Percentiles rank a stretch among this genome's conserved stretches.
phyloP scores from a whole-genome alignment of 805 yeast species.

The Candida argentea region DNA sequence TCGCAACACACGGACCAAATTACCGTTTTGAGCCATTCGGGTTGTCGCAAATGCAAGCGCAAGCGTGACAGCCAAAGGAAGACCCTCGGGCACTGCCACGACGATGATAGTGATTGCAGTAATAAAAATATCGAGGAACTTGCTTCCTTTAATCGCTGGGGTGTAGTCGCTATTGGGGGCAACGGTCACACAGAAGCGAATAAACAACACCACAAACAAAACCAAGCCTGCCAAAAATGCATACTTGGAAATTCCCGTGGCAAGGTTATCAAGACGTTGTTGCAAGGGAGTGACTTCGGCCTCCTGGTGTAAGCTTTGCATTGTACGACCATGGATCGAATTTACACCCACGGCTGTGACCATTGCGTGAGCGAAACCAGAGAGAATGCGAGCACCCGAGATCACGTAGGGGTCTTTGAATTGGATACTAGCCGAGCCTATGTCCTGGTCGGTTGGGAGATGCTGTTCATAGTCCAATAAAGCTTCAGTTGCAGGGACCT shows the following conservation, averaged over 20 bases:
- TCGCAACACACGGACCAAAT: conserved; percentile 84
- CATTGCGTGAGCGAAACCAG: conserved; percentile 78
- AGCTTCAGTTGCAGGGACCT: conserved; percentile 43
- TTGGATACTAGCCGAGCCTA: conserved; percentile 26
- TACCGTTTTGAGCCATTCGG: conserved; percentile 94
- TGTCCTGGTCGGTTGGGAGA: conserved; percentile 25
- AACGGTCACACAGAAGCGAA: conserved; percentile 59
- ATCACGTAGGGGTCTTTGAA: conserved; percentile 74
- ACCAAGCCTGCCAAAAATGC: conserved; percentile 80
- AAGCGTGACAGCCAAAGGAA: conserved; percentile 93
- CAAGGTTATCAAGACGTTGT: conserved; percentile 65
- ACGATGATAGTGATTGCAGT: conserved; percentile 89
- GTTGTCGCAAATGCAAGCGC: conserved; percentile 98
- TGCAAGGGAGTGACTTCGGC: conserved; percentile 86
- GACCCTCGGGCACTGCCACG: conserved; percentile 99
- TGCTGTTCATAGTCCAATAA: conserved; percentile 19
- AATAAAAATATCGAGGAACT: conserved; percentile 75
- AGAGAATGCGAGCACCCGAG: conserved; percentile 80
- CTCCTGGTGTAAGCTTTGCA: conserved; percentile 69
- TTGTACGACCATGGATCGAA: conserved; percentile 86
- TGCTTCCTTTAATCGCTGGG: conserved; percentile 72
- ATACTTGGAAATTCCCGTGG: conserved; percentile 91
- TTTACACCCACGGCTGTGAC: conserved; percentile 87
- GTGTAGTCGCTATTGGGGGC: conserved; percentile 40
- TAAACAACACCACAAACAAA: conserved; percentile 70